phyloP scores from a whole-genome alignment of 2,329 filamentous ascomycete species.

The Sarocladium kiliense region DNA sequence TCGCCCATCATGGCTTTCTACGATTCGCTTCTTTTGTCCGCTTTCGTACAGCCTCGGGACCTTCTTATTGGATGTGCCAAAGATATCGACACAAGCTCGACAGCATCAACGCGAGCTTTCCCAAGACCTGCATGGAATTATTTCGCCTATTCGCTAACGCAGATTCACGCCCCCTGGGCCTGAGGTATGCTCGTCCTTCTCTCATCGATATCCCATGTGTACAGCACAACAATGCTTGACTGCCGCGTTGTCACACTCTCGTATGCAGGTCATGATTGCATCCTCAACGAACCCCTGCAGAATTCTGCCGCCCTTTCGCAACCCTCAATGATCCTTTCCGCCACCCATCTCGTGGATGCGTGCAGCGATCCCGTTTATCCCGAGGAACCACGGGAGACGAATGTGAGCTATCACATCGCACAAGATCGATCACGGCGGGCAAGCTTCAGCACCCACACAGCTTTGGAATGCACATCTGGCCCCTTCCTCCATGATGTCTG shows the following conservation, averaged over 20 bases:
- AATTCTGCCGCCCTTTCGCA: not conserved
- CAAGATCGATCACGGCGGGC: conserved; percentile 10
- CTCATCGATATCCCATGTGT: not conserved
- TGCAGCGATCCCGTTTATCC: not conserved
- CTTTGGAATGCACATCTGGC: too few species aligned
- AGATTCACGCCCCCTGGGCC: not conserved
- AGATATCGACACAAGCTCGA: not conserved
- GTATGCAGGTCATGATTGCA: not conserved
- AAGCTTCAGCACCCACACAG: not conserved
- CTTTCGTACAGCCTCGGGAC: not conserved
- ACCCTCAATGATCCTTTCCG: not conserved
- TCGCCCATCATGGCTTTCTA: not conserved
- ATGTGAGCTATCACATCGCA: conserved; percentile 12
- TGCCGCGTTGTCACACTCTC: not conserved
- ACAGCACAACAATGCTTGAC: not conserved
- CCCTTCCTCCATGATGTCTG: too few species aligned
- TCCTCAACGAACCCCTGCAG: not conserved
- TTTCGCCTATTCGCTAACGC: not conserved
- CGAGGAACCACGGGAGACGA: not conserved
- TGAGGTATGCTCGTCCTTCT: too few species aligned
- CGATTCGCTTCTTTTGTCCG: not conserved
- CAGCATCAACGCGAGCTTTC: not conserved
- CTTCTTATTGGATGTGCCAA: not conserved
- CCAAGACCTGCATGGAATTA: not conserved
- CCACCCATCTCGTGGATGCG: not conserved